Evolutionary conservation across 495 filamentous ascomycete species (phyloP), one percentile per base, ranked within the genome.

Genomic region (Parmelia sp.): DNA sequence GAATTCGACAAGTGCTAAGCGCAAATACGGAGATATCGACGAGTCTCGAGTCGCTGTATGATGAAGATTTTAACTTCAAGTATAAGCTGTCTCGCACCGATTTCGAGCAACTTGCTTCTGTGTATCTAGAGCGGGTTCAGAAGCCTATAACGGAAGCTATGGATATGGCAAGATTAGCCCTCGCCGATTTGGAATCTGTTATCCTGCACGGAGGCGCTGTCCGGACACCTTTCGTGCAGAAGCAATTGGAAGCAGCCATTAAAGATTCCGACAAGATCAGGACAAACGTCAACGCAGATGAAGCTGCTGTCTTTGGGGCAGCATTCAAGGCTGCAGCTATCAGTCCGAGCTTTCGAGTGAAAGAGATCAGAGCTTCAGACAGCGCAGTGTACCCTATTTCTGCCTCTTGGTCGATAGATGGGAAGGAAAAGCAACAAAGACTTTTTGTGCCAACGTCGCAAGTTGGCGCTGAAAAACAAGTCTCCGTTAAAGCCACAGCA

Each of bases 281-380:
- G 62, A 87, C 88, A 68, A 97, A 92, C 70, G 95, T 99, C 69
- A 99, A 99, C 75, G 88, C 92, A 35, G 95, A 99, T 73, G 95
- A 99, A 77, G 86, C 95, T 21, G 94, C 95, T 57, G 94, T 96
- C 21, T 96, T 99, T 75, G 95, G 95, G 68, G 95, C 95, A 58
- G 91, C 90, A 25, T 97, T 97, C 81, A 90, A 91, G 72, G 95
- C 88, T 36, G 95, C 95, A 57, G 87, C 87, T 65, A 81, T 97
- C 58, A 95, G 89, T 75, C 91, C 92, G 42, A 91, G 86, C 71
- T 99, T 99, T 83, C 86, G 90, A 59, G 95, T 99, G 70, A 99
- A 96, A 80, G 95, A 97, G 69, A 97, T 99, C 65, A 82, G 88
- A 60, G 82, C 88, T 53, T 82, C 76, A 60, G 94, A 99, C 65